These are phyloP conservation scores for Posidonia oceanica DNA, from an alignment of 116 monocot species.

Conservation along the genomic window DNA sequence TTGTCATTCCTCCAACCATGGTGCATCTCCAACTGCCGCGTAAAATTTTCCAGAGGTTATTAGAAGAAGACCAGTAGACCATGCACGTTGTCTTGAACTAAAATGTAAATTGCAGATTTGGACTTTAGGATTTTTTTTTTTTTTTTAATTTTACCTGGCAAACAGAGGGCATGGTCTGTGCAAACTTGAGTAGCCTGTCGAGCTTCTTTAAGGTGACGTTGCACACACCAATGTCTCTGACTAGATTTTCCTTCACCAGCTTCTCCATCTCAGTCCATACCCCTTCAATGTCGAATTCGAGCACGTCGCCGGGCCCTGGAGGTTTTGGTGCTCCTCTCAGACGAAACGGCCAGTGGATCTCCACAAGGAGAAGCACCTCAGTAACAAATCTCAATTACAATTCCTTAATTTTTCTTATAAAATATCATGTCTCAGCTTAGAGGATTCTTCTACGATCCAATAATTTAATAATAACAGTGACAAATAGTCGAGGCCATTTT, in stretches of 20 bases:
- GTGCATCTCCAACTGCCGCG: conserved; percentile 74
- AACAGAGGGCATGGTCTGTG: conserved; percentile 40
- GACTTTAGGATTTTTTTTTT: too few species aligned
- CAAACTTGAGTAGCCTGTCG: conserved; percentile 26
- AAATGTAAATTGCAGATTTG: too few species aligned
- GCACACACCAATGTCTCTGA: conserved; percentile 46
- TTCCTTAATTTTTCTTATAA: too few species aligned
- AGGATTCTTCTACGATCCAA: too few species aligned
- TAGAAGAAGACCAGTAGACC: too few species aligned
- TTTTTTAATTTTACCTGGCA: conserved; percentile 32
- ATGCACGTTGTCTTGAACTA: too few species aligned
- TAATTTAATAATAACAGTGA: too few species aligned
- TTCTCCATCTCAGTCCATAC: conserved; percentile 70
- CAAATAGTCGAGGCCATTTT: too few species aligned
- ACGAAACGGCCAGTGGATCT: conserved; percentile 58
- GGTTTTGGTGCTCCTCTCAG: conserved; percentile 38
- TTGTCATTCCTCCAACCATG: conserved; percentile 59
- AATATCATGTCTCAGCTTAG: too few species aligned
- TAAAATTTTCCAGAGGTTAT: too few species aligned
- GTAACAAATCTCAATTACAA: too few species aligned
- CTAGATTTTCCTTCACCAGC: conserved; percentile 38
- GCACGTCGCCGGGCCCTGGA: conserved; percentile 31
- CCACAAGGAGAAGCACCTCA: too few species aligned
- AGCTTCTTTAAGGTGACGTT: conserved; percentile 55
- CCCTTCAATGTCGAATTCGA: conserved; percentile 59